phyloP scores from a whole-genome alignment of 306 rosid species.

The Trichosanthes truncata region DNA sequence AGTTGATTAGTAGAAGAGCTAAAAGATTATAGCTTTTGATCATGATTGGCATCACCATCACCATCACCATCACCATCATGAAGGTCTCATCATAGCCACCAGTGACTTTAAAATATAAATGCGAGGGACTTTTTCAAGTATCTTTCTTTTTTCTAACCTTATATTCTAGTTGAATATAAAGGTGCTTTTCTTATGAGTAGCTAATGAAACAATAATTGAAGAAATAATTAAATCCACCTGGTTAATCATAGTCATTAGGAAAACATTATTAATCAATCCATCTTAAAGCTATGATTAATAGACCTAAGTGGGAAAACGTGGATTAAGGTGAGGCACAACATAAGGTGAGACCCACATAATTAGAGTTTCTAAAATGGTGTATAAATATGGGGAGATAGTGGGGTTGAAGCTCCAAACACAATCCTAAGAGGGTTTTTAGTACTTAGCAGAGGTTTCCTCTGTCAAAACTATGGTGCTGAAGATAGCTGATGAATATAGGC shows the following conservation, averaged over 20 bases:
- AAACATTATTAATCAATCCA: constrained; percentile 4
- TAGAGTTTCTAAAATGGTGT: constrained; percentile 4
- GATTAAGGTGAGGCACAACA: constrained; percentile 7
- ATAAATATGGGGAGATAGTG: background rate
- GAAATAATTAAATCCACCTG: constrained; percentile 8
- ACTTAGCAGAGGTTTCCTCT: background rate
- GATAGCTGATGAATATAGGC: constrained; percentile 45
- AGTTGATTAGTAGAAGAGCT: background rate
- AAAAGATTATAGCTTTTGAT: constrained; percentile 3
- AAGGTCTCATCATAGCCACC: constrained; percentile 15
- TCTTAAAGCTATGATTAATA: constrained; percentile 13
- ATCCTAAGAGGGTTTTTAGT: background rate
- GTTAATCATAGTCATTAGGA: constrained; percentile 8
- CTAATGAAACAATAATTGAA: constrained; percentile 15
- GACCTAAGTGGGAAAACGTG: constrained; percentile 10
- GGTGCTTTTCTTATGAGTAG: constrained; percentile 10
- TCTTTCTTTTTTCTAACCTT: constrained; percentile 12
- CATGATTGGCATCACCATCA: constrained; percentile 16
- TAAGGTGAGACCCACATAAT: constrained; percentile 7
- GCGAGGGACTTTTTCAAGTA: constrained; percentile 10
- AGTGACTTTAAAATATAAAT: constrained; percentile 12
- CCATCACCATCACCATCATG: constrained; percentile 7
- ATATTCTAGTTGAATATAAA: constrained; percentile 12
- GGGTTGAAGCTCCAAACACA: constrained; percentile 9
- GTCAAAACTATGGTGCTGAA: constrained; percentile 37